These are phyloP conservation scores for Coleophoma eucalyptorum DNA, from an alignment of 2,329 filamentous ascomycete genomes.

Conservation along the genomic window DNA sequence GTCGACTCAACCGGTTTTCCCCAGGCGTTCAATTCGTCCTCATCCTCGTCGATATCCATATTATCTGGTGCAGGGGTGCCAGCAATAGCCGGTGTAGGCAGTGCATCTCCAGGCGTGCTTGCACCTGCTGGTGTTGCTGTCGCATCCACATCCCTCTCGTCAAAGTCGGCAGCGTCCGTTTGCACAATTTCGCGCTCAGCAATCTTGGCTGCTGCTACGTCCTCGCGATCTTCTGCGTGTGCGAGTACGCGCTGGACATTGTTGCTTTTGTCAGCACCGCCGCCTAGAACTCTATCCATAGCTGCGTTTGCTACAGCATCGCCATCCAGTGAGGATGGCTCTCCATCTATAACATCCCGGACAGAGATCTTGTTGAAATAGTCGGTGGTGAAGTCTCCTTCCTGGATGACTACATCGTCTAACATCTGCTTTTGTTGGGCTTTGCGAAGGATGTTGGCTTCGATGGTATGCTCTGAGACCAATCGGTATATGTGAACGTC, in stretches of 20 bases:
- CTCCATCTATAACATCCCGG: constrained; percentile 62
- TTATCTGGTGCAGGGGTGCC: constrained; percentile 16
- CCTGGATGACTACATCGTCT: constrained; percentile 97
- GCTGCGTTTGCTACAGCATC: constrained; percentile 75
- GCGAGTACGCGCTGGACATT: constrained; percentile 73
- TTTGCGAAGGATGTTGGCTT: constrained; percentile 95
- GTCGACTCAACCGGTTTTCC: constrained; percentile 56
- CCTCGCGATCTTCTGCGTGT: constrained; percentile 87
- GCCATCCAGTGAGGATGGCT: constrained; percentile 48
- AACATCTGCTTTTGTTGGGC: constrained; percentile 97
- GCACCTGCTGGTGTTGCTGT: constrained; percentile 21
- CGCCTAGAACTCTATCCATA: constrained; percentile 79
- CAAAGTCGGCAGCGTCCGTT: constrained; percentile 82
- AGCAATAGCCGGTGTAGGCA: constrained; percentile 38
- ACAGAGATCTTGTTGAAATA: constrained; percentile 79
- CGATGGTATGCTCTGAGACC: constrained; percentile 90
- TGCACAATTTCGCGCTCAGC: constrained; percentile 85
- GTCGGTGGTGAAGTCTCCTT: constrained; percentile 96
- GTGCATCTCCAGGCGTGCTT: constrained; percentile 22
- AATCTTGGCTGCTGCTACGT: constrained; percentile 80
- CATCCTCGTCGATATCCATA: constrained; percentile 25
- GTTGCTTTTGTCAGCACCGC: constrained; percentile 46
- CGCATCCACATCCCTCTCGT: constrained; percentile 50
- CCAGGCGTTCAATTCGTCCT: constrained; percentile 55
- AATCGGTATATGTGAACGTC: constrained; percentile 98